These are phyloP conservation scores for Monilinia polystroma DNA, from an alignment of 2,329 filamentous ascomycete species.

Conservation along the genomic window DNA sequence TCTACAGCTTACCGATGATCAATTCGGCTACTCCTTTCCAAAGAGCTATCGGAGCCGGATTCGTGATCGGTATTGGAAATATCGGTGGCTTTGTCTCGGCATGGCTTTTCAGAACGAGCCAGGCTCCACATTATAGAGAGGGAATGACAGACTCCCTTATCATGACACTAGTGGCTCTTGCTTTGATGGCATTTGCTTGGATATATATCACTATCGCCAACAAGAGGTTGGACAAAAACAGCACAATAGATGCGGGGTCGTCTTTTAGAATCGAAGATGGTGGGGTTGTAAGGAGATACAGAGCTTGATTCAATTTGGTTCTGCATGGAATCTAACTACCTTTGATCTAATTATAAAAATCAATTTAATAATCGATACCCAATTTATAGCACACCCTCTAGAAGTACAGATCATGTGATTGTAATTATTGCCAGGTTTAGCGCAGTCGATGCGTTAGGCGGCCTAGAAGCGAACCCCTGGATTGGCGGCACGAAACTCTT, in stretches of 20 bases:
- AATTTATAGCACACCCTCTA: not conserved
- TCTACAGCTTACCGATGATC: conserved; percentile 66
- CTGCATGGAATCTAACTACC: not conserved
- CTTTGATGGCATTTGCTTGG: conserved; percentile 21
- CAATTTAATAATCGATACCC: not conserved
- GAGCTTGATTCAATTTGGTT: not conserved
- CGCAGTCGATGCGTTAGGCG: not conserved
- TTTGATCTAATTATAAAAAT: not conserved
- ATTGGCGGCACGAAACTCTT: not conserved
- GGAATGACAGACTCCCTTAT: conserved; percentile 43
- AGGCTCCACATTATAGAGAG: conserved; percentile 63
- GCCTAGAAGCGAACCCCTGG: conserved; percentile 7
- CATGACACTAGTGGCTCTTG: conserved; percentile 21
- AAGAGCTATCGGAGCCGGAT: conserved; percentile 50
- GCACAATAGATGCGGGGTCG: not conserved
- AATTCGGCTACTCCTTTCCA: conserved; percentile 60
- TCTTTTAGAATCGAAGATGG: not conserved
- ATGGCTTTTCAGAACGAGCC: conserved; percentile 61
- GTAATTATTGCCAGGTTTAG: not conserved
- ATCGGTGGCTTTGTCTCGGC: conserved; percentile 63
- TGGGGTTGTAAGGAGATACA: conserved; percentile 3
- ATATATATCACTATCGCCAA: conserved; percentile 23
- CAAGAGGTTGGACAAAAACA: conserved; percentile 19
- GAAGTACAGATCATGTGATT: not conserved
- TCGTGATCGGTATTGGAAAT: conserved; percentile 67